phyloP scores from a whole-genome alignment of 805 yeast species.

The Suhomyces canberraensis region DNA sequence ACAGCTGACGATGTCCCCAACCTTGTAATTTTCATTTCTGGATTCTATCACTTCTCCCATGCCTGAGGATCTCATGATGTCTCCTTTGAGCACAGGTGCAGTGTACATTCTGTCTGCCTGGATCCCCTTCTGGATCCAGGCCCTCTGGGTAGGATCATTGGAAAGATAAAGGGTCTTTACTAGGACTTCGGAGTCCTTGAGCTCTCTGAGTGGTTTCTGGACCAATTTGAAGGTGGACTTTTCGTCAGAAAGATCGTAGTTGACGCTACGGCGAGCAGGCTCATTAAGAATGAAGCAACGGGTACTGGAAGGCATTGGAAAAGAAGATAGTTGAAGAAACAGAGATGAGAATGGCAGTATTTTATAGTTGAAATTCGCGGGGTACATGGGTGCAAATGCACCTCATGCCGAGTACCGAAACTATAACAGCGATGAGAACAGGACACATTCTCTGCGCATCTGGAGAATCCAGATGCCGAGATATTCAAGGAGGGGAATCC shows the following conservation, averaged over 20 bases:
- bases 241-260: constrained; percentile 16
- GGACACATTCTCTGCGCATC: too few species aligned
- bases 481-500: too few species aligned
- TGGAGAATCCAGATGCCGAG: too few species aligned
- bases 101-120: constrained; percentile 24
- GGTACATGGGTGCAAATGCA: too few species aligned
- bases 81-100: constrained; percentile 41
- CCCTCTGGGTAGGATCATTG: constrained; percentile 36
- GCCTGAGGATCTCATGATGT: constrained; percentile 45
- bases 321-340: neutral
- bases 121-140: constrained; percentile 31
- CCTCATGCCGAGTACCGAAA: too few species aligned
- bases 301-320: constrained; percentile 8
- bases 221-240: constrained; percentile 30
- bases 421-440: too few species aligned
- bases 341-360: neutral
- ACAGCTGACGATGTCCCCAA: constrained; percentile 44
- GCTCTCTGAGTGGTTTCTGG: constrained; percentile 10
- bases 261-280: constrained; percentile 17
- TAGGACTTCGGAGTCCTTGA: constrained; percentile 24
- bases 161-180: constrained; percentile 28
- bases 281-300: constrained; percentile 16
- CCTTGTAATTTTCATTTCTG: constrained; percentile 35
- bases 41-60: constrained; percentile 50
- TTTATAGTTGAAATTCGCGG: too few species aligned